A percentile compares a stretch with the other conserved stretches of the same genome.
Evolutionary conservation across 2,329 filamentous ascomycete genomes (phyloP).

Genomic region (Fonsecaea monophora): DNA sequence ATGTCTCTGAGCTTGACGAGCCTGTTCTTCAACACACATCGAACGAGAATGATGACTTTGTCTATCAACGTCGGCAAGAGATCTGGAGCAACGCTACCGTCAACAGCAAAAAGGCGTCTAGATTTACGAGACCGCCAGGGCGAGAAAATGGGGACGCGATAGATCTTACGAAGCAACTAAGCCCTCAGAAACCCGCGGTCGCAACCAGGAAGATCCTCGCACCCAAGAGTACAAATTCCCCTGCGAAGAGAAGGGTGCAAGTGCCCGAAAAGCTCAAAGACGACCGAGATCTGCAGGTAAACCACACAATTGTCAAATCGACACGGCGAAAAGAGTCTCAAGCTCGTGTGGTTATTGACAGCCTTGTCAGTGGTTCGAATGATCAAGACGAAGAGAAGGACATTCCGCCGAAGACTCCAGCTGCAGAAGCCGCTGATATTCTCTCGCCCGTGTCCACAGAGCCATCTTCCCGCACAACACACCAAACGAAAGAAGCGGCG

Average conservation of each 20-base stretch:
- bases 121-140: constrained; percentile 36
- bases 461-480: constrained; percentile 31
- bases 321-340: constrained; percentile 20
- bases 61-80: constrained; percentile 36
- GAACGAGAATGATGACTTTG: constrained; percentile 35
- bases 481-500: constrained; percentile 34
- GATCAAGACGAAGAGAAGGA: constrained; percentile 13
- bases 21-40: constrained; percentile 17
- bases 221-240: constrained; percentile 41
- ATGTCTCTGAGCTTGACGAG: constrained; percentile 36
- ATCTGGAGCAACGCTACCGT: constrained; percentile 18
- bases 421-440: constrained; percentile 26
- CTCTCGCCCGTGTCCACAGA: constrained; percentile 39
- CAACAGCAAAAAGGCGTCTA: constrained; percentile 33
- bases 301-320: not conserved
- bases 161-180: constrained; percentile 15
- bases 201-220: constrained; percentile 36
- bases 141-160: constrained; percentile 28
- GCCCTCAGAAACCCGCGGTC: constrained; percentile 25
- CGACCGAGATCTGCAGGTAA: constrained; percentile 13
- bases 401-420: constrained; percentile 38
- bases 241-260: constrained; percentile 35
- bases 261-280: constrained; percentile 31
- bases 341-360: constrained; percentile 11
- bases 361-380: constrained; percentile 1